These are phyloP conservation scores for Hirsutella rhossiliensis DNA, from an alignment of 2,329 filamentous ascomycete genomes.

Conservation along the genomic window DNA sequence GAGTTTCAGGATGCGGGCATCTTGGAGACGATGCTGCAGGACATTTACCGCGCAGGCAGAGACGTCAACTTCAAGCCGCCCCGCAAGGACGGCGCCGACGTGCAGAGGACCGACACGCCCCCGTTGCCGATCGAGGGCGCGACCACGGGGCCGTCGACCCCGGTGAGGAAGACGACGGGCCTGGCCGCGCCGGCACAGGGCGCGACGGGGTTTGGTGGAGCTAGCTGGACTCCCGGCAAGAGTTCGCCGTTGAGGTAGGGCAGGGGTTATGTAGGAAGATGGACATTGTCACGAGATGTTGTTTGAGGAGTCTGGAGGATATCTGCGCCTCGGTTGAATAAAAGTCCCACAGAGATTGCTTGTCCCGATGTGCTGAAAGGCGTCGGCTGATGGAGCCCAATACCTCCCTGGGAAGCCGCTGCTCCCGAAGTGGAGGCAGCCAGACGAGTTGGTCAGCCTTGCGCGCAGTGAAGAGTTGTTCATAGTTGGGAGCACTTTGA, in stretches of 20 bases:
- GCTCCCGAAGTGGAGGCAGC: too few relatives aligned
- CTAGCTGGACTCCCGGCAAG: conserved; percentile 34
- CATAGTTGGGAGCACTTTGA: too few relatives aligned
- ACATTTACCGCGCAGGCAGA: conserved; percentile 56
- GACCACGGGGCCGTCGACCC: conserved; percentile 31
- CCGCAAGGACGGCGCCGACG: conserved; percentile 30
- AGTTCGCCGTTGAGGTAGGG: conserved; percentile 22
- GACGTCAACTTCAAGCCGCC: conserved; percentile 40
- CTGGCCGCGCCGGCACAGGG: conserved; percentile 15
- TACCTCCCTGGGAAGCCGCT: too few relatives aligned
- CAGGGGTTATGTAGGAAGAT: background rate
- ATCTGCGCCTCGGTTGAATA: too few relatives aligned
- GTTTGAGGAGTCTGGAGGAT: too few relatives aligned
- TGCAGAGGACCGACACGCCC: conserved; percentile 40
- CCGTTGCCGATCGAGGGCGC: conserved; percentile 28
- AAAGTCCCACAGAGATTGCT: too few relatives aligned
- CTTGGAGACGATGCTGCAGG: conserved; percentile 69
- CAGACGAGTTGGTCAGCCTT: too few relatives aligned
- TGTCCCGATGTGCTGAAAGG: too few relatives aligned
- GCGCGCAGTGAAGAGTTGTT: too few relatives aligned
- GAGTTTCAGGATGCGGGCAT: conserved; percentile 83
- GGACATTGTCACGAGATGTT: too few relatives aligned
- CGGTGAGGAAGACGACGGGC: conserved; percentile 25
- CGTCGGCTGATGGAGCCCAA: too few relatives aligned
- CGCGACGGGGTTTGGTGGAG: conserved; percentile 23